These are phyloP conservation scores for Nyssa sinensis DNA, from an alignment of 148 eudicot genomes.

Conservation along the genomic window DNA sequence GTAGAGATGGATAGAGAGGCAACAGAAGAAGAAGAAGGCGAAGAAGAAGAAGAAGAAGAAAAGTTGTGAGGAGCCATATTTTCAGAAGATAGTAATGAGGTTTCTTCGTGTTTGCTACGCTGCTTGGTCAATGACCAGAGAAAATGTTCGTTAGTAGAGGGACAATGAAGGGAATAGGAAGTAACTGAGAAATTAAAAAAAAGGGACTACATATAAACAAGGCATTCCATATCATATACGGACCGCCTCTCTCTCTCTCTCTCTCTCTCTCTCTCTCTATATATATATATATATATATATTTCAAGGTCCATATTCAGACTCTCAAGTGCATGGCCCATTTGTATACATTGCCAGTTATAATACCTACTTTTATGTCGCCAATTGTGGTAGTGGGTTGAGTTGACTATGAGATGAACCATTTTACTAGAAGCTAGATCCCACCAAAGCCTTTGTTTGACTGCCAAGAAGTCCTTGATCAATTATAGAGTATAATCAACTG, in stretches of 20 bases:
- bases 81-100: not conserved
- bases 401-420: conserved; percentile 14
- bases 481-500: too few species aligned
- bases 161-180: conserved; percentile 12
- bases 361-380: conserved; percentile 17
- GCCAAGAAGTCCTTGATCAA: not conserved
- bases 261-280: not conserved
- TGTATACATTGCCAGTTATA: not conserved
- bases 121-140: not conserved
- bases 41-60: conserved; percentile 2
- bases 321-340: conserved; percentile 3
- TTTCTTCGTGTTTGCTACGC: not conserved
- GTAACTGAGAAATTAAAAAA: conserved; percentile 1
- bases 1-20: conserved; percentile 16
- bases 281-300: too few species aligned
- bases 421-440: not conserved
- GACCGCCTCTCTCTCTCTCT: not conserved
- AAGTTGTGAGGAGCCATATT: not conserved
- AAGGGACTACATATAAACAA: not conserved
- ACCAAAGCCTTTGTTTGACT: not conserved
- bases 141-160: not conserved
- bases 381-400: conserved; percentile 19
- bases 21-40: conserved; percentile 10
- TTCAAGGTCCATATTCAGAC: too few species aligned
- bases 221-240: not conserved